These are phyloP conservation scores for Jatropha podagrica DNA, from an alignment of 441 rosid species.

Conservation along the genomic window DNA sequence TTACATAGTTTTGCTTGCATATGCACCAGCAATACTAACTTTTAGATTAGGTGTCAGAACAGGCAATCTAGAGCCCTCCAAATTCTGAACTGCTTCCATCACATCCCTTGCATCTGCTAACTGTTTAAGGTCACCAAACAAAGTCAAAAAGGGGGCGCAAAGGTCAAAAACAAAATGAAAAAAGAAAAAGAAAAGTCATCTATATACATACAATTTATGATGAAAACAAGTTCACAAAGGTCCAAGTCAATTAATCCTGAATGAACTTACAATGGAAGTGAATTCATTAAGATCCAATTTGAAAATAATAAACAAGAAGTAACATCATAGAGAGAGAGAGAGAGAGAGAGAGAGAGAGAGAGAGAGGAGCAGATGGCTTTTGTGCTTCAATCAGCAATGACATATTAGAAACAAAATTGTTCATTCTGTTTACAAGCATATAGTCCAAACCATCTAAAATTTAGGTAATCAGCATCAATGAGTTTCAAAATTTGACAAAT, in stretches of 20 bases:
- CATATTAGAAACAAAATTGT: not conserved
- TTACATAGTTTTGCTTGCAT: slow-evolving; percentile 7
- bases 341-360: slow-evolving; percentile 1
- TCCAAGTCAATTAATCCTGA: not conserved
- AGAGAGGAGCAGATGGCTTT: not conserved
- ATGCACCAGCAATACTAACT: slow-evolving; percentile 39
- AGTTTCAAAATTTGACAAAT: not conserved
- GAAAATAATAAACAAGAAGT: not conserved
- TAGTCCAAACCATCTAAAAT: slow-evolving; percentile 1
- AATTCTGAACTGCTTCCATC: slow-evolving; percentile 58
- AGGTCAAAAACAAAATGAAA: slow-evolving; percentile 12
- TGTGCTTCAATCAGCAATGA: not conserved
- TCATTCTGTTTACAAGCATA: not conserved
- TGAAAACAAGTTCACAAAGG: not conserved
- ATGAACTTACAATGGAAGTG: not conserved
- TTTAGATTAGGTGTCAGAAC: slow-evolving; percentile 93
- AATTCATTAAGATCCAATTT: not conserved
- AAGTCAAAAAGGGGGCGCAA: slow-evolving; percentile 6
- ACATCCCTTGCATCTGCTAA: slow-evolving; percentile 95
- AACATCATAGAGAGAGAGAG: not conserved
- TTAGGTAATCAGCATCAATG: not conserved
- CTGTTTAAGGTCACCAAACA: slow-evolving; percentile 32
- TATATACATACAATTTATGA: not conserved
- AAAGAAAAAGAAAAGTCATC: not conserved
- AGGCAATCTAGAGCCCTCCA: slow-evolving; percentile 77